Conservation (phyloP, 1,284 basidiomycete genomes). For the Naganishia cerealis region DNA sequence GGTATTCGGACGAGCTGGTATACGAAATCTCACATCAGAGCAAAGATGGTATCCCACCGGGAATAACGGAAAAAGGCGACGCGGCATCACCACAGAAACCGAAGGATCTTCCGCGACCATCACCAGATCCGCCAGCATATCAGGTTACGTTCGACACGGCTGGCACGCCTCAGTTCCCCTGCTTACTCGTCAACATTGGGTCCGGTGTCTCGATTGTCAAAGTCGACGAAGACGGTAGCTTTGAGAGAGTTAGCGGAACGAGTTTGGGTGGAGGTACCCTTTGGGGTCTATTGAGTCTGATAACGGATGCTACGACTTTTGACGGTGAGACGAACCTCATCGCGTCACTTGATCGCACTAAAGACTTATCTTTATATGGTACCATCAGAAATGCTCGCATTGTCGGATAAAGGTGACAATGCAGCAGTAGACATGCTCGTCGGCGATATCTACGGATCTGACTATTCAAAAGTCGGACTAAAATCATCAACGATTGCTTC, state of each 20-base stretch:
- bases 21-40: slow-evolving; percentile 72
- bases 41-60: slow-evolving; percentile 21
- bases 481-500: slow-evolving; percentile 98
- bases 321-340: slow-evolving; percentile 68
- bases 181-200: slow-evolving; percentile 95
- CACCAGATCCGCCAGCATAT: slow-evolving; percentile 86
- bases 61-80: slow-evolving; percentile 11
- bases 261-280: slow-evolving; percentile 98
- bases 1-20: slow-evolving; percentile 96
- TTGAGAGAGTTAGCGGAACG: slow-evolving; percentile 95
- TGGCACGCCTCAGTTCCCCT: slow-evolving; percentile 81
- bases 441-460: slow-evolving; percentile 96
- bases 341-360: neutral
- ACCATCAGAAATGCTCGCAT: slow-evolving; percentile 82
- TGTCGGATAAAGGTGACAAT: slow-evolving; percentile 93
- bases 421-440: slow-evolving; percentile 96
- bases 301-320: slow-evolving; percentile 94
- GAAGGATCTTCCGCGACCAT: slow-evolving; percentile 74
- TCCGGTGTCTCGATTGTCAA: slow-evolving; percentile 97
- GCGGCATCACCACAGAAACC: neutral
- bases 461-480: slow-evolving; percentile 88
- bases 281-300: slow-evolving; percentile 90
- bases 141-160: slow-evolving; percentile 71
- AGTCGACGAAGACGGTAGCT: slow-evolving; percentile 90
- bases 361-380: slow-evolving; percentile 7